Evolutionary conservation across 371 early-diverging fungal genomes (phyloP), one percentile per base, ranked within the genome.

Genomic region (Mycotypha africana): DNA sequence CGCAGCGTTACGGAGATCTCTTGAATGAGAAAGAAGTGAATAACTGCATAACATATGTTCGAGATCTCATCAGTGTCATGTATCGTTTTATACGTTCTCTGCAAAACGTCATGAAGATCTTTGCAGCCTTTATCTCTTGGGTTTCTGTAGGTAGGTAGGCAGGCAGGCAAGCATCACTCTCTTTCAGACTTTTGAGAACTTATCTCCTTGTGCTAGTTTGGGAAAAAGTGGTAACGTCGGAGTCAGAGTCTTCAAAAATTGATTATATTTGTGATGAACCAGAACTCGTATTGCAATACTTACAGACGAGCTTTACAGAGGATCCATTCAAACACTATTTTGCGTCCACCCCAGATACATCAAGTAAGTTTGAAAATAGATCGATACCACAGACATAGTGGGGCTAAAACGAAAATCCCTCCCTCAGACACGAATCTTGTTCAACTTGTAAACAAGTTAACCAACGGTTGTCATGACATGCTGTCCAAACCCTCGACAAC

Each of bases 251-350:
- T n/a, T n/a, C n/a, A n/a, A n/a, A n/a, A n/a, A n/a, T n/a, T n/a
- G n/a, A n/a, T n/a, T n/a, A n/a, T n/a, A n/a, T n/a, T n/a, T 53
- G 58, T 16, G 53, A 58, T 42, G 42, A 49, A 0, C 58, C 58
- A 7, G 53, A 48, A 30, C 38, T 53, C n/a, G 53, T 58, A 1
- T 32, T 48, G 11, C 38, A 47, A 10, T 58, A 49, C 31, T 26
- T 58, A 11, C 37, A 51, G 5, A 48, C 30, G 7, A 34, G 45
- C 12, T 53, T 58, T 34, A 34, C 48, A 17, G 31, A 45, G n/a
- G 58, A 58, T 28, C 45, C 38, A 4, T 22, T 58, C 16, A 45
- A 37, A 4, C 11, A 28, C 4, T 58, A 47, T 26, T 58, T 58
- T 35, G 24, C 31, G n/a, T n/a, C n/a, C n/a, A n/a, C n/a, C n/a